Conservation (phyloP, 768 basidiomycete species). For the Agrocybe pediades region DNA sequence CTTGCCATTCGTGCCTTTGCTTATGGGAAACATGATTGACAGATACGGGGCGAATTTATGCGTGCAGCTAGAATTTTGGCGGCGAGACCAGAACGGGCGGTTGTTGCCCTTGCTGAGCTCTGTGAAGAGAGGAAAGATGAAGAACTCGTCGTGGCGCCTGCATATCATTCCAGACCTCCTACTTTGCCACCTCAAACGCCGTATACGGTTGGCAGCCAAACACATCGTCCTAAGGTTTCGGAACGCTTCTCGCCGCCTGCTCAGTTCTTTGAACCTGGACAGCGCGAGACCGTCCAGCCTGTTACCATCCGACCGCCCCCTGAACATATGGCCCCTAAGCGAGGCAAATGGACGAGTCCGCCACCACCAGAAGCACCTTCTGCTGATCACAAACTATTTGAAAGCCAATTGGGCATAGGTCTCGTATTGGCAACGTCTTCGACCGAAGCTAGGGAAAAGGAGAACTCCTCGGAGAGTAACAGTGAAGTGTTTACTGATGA, state of each 20-base stretch:
- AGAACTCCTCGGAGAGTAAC: constrained; percentile 60
- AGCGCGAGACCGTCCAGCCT: constrained; percentile 29
- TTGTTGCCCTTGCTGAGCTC: constrained; percentile 81
- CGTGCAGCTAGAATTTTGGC: constrained; percentile 87
- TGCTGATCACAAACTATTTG: constrained; percentile 66
- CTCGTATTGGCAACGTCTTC: constrained; percentile 71
- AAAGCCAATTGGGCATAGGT: constrained; percentile 64
- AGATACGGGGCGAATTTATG: constrained; percentile 99
- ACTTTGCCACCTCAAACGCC: constrained; percentile 70
- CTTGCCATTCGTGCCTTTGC: not conserved
- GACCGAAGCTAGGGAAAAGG: constrained; percentile 57
- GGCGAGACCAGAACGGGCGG: constrained; percentile 77
- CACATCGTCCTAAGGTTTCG: constrained; percentile 50
- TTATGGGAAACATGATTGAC: constrained; percentile 8
- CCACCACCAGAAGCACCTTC: constrained; percentile 77
- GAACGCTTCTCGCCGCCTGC: constrained; percentile 59
- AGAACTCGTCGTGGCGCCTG: constrained; percentile 54
- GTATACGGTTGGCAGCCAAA: constrained; percentile 66
- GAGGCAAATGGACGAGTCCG: constrained; percentile 84
- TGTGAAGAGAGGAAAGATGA: constrained; percentile 87
- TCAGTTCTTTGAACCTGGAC: constrained; percentile 46
- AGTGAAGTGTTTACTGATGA: constrained; percentile 72
- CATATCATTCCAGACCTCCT: constrained; percentile 36
- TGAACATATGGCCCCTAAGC: constrained; percentile 81
- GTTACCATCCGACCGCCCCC: constrained; percentile 48